Evolutionary conservation across 306 rosid genomes (phyloP).

Genomic region (Quercus parvula): DNA sequence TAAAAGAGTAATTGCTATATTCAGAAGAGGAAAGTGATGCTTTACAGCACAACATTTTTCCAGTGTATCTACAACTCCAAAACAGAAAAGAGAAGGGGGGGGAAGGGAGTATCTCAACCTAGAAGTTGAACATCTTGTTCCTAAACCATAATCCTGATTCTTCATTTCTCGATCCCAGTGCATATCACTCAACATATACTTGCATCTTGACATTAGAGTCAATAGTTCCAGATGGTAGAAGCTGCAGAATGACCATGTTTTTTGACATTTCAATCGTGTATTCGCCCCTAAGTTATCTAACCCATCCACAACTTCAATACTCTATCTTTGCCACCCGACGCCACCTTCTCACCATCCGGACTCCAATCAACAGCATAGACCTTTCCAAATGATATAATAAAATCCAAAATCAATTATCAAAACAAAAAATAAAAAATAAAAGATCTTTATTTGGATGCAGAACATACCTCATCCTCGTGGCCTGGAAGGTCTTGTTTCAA

Average conservation of each 20-base stretch:
- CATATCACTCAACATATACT: background rate
- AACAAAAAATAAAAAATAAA: background rate
- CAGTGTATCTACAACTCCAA: background rate
- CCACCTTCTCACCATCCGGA: constrained; percentile 97
- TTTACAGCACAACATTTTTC: background rate
- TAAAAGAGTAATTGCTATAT: too few relatives aligned
- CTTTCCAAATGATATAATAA: constrained; percentile 31
- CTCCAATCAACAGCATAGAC: constrained; percentile 97
- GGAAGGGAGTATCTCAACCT: background rate
- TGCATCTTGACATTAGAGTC: background rate
- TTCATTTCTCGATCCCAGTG: background rate
- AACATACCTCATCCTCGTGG: constrained; percentile 84
- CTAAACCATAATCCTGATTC: background rate
- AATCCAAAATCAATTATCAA: constrained; percentile 10
- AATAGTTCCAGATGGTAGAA: background rate
- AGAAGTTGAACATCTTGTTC: background rate
- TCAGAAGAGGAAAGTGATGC: background rate
- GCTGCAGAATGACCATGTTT: background rate
- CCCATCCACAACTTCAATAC: constrained; percentile 98
- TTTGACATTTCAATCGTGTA: background rate
- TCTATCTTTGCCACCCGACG: constrained; percentile 95
- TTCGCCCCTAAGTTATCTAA: constrained; percentile 22
- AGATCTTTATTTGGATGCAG: background rate
- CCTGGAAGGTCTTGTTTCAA: constrained; percentile 98
- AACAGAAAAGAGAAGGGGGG: background rate